phyloP scores from a whole-genome alignment of 176 grass and related monocot genomes.

The Poa annua region DNA sequence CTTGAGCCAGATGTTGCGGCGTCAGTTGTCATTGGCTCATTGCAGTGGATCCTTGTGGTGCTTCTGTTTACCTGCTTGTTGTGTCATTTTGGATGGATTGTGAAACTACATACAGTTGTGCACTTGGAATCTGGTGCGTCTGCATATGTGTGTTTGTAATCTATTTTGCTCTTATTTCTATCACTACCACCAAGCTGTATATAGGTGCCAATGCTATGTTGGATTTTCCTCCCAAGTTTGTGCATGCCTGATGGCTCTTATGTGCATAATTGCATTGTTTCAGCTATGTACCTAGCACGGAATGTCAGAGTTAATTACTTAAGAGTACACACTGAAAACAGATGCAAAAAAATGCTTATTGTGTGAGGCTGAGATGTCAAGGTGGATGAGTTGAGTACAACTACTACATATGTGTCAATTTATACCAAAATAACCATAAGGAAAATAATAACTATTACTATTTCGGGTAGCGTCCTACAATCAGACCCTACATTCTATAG shows the following conservation, averaged over 20 bases:
- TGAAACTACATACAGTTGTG: constrained; percentile 31
- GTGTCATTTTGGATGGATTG: constrained; percentile 33
- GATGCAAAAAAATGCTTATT: background rate
- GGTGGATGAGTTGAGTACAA: constrained; percentile 10
- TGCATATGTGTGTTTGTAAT: background rate
- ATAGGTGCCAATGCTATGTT: constrained; percentile 22
- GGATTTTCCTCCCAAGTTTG: constrained; percentile 25
- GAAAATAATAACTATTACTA: no score
- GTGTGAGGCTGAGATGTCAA: background rate
- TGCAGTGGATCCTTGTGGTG: constrained; percentile 20
- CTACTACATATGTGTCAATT: no score
- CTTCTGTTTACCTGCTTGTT: constrained; percentile 23
- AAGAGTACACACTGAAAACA: background rate
- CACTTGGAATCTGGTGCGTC: constrained; percentile 1
- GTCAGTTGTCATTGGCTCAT: background rate
- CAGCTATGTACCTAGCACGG: background rate
- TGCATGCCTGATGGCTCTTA: background rate
- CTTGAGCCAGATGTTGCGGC: background rate
- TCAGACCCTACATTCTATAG: no score
- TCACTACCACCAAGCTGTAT: constrained; percentile 40
- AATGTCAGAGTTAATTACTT: background rate
- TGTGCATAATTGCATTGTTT: background rate
- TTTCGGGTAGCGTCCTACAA: no score
- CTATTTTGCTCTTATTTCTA: constrained; percentile 14
- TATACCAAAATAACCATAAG: no score